A percentile compares a stretch with the other conserved stretches of the same genome.
Conservation (phyloP, 2,329 filamentous ascomycete species). For the Fusarium concolor region DNA sequence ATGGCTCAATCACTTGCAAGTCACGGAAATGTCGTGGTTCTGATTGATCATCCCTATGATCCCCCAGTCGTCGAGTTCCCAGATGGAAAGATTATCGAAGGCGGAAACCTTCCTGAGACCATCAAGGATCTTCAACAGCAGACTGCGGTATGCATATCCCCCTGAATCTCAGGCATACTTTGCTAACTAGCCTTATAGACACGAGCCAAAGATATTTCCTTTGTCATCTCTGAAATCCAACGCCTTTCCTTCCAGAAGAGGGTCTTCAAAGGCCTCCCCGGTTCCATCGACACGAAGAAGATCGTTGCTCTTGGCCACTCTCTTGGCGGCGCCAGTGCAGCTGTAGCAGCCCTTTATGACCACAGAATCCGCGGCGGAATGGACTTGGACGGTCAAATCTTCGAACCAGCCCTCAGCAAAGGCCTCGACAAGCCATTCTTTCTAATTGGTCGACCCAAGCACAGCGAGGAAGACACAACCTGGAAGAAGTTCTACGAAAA, state of each 20-base stretch:
- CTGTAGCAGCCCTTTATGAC: constrained; percentile 49
- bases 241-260: constrained; percentile 30
- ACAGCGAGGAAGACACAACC: constrained; percentile 47
- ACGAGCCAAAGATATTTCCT: constrained; percentile 52
- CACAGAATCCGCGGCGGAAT: constrained; percentile 52
- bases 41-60: constrained; percentile 63
- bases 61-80: constrained; percentile 60
- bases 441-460: constrained; percentile 47
- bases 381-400: constrained; percentile 56
- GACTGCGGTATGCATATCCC: constrained; percentile 21
- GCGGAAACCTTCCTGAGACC: constrained; percentile 27
- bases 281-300: constrained; percentile 43
- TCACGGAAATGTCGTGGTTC: constrained; percentile 58
- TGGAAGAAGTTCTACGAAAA: constrained; percentile 49
- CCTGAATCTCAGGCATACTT: fast-evolving
- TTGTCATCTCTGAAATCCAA: constrained; percentile 52
- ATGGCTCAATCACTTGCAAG: constrained; percentile 60
- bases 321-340: constrained; percentile 54
- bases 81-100: constrained; percentile 49
- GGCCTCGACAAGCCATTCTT: constrained; percentile 49
- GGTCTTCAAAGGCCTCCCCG: constrained; percentile 38
- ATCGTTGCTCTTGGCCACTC: constrained; percentile 56
- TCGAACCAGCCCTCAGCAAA: constrained; percentile 45
- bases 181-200: constrained; percentile 38
- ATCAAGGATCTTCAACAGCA: constrained; percentile 25